Evolutionary conservation across 2,329 filamentous ascomycete species (phyloP).

Genomic region (Simplicillium aogashimaense): DNA sequence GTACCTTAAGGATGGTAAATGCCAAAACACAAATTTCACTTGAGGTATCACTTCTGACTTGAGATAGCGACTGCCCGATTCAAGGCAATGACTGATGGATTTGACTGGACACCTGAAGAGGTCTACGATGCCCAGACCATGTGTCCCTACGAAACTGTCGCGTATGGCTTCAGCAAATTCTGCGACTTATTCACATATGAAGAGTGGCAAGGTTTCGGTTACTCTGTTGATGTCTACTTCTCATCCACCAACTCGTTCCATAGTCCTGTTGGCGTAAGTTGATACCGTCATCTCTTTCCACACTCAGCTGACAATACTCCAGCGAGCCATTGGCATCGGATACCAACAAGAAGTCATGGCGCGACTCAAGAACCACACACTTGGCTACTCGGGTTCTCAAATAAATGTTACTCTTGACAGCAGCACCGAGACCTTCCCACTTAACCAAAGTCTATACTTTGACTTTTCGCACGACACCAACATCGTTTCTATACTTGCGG

Average conservation of each 20-base stretch:
- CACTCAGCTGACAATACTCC: conserved; percentile 2
- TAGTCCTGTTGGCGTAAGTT: conserved; percentile 48
- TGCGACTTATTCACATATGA: conserved; percentile 66
- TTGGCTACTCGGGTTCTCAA: conserved; percentile 47
- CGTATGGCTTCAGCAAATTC: conserved; percentile 64
- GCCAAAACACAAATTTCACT: conserved; percentile 1
- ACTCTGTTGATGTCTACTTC: conserved; percentile 59
- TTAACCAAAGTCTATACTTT: conserved; percentile 64
- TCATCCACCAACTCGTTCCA: conserved; percentile 51
- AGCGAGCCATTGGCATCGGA: conserved; percentile 62
- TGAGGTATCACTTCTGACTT: not conserved
- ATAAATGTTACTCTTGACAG: conserved; percentile 63
- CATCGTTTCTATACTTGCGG: conserved; percentile 59
- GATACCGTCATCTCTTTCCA: not conserved
- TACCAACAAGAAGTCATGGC: conserved; percentile 66
- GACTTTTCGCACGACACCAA: conserved; percentile 75
- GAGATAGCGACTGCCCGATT: conserved; percentile 47
- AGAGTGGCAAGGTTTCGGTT: conserved; percentile 66
- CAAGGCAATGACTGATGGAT: conserved; percentile 38
- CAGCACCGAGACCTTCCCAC: conserved; percentile 58
- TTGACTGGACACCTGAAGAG: conserved; percentile 55
- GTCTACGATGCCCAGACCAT: conserved; percentile 60
- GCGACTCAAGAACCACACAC: conserved; percentile 56
- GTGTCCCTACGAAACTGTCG: conserved; percentile 71
- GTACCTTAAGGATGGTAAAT: conserved; percentile 51